These are phyloP conservation scores for Phytophthora gonapodyides DNA, from an alignment of 352 stramenopile genomes.

Conservation along the genomic window DNA sequence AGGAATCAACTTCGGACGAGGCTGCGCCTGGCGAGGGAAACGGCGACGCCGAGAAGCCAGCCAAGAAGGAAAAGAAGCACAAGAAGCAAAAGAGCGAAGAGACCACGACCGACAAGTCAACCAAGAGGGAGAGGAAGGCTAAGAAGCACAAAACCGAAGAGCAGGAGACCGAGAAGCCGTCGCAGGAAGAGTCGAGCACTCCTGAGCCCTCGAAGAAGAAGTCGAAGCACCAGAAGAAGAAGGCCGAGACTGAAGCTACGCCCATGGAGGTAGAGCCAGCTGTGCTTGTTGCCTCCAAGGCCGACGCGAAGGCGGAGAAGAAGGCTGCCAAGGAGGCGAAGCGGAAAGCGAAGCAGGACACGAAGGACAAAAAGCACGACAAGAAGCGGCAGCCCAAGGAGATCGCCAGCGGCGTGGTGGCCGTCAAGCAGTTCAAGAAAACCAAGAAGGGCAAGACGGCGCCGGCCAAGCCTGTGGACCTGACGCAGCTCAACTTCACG, in stretches of 20 bases:
- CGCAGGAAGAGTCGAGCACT: conserved; percentile 11
- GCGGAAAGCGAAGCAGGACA: conserved; percentile 36
- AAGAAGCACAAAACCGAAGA: conserved; percentile 43
- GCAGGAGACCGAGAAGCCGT: conserved; percentile 4
- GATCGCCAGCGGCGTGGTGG: conserved; percentile 72
- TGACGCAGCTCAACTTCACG: conserved; percentile 67
- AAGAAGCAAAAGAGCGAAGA: conserved; percentile 41
- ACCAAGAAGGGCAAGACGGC: conserved; percentile 44
- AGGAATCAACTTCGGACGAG: conserved; percentile 8
- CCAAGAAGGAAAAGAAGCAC: conserved; percentile 34
- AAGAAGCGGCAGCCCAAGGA: conserved; percentile 58
- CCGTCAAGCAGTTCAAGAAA: conserved; percentile 84
- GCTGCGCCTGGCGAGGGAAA: neutral
- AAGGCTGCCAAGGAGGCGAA: conserved; percentile 38
- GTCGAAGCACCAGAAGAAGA: conserved; percentile 23
- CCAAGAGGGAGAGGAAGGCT: conserved; percentile 34
- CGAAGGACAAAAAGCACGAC: conserved; percentile 42
- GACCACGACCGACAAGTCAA: conserved; percentile 10
- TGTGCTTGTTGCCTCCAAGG: conserved; percentile 17
- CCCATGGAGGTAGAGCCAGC: conserved; percentile 33
- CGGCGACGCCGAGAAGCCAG: conserved; percentile 15
- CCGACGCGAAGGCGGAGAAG: conserved; percentile 31
- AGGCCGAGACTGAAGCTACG: conserved; percentile 7
- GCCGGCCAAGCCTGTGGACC: conserved; percentile 43
- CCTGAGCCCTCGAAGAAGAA: conserved; percentile 30